phyloP scores from a whole-genome alignment of 2,329 filamentous ascomycete genomes.

The Pseudonectria foliicola region DNA sequence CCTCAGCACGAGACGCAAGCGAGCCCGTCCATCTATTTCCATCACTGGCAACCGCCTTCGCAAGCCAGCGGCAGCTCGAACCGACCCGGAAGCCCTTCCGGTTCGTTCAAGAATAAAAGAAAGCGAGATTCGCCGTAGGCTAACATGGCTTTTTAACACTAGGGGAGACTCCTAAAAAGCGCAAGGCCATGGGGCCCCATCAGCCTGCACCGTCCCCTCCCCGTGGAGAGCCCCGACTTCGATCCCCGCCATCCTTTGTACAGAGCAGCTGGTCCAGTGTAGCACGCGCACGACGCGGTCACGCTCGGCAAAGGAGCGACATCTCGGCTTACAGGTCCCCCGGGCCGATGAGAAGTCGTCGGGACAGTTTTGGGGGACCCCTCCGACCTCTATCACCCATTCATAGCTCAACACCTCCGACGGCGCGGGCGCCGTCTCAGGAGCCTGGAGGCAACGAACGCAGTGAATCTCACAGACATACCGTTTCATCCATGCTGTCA shows the following conservation, averaged over 20 bases:
- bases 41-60: conserved; percentile 84
- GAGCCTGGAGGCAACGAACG: conserved; percentile 19
- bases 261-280: conserved; percentile 21
- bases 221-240: conserved; percentile 23
- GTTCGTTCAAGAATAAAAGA: conserved; percentile 56
- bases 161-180: conserved; percentile 76
- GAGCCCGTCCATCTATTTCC: conserved; percentile 77
- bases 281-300: conserved; percentile 21
- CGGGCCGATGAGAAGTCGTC: conserved; percentile 16
- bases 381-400: conserved; percentile 19
- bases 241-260: conserved; percentile 27
- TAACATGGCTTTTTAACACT: conserved; percentile 38
- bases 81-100: conserved; percentile 67
- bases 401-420: conserved; percentile 14
- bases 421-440: conserved; percentile 9
- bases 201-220: conserved; percentile 20
- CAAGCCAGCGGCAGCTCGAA: conserved; percentile 53
- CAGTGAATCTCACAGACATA: conserved; percentile 25
- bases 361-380: conserved; percentile 20
- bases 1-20: conserved; percentile 50
- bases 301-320: conserved; percentile 32
- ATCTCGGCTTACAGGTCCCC: conserved; percentile 28
- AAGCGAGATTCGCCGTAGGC: conserved; percentile 36
- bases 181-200: conserved; percentile 57
- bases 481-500: conserved; percentile 28